phyloP scores from a whole-genome alignment of 139 green algal genomes.

The Nannochloris sp. region DNA sequence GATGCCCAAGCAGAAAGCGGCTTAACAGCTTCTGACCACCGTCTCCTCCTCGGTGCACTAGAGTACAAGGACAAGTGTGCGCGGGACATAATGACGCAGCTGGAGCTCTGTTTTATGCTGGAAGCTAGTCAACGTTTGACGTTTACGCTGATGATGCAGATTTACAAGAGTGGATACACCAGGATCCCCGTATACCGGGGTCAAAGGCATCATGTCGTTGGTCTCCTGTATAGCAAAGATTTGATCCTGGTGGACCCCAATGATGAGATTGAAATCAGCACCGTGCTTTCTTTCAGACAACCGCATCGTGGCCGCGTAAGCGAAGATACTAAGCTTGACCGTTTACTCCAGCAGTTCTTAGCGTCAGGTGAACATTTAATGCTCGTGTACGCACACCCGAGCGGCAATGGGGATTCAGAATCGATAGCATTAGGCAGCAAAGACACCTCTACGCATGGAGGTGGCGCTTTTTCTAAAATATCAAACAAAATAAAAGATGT shows the following conservation, averaged over 20 bases:
- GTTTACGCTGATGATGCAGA: conserved; percentile 33
- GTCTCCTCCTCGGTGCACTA: conserved; percentile 58
- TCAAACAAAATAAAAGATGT: no score
- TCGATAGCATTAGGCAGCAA: neutral
- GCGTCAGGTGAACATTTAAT: conserved; percentile 42
- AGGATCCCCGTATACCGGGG: conserved; percentile 58
- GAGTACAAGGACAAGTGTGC: conserved; percentile 77
- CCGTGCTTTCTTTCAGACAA: conserved; percentile 47
- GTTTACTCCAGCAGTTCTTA: conserved; percentile 38
- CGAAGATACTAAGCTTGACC: conserved; percentile 44
- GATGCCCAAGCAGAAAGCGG: conserved; percentile 56
- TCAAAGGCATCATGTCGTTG: conserved; percentile 43
- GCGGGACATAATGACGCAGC: conserved; percentile 55
- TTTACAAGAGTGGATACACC: conserved; percentile 42
- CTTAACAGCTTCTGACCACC: conserved; percentile 39
- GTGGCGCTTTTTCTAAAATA: no score
- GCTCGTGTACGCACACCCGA: conserved; percentile 18
- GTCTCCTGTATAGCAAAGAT: conserved; percentile 64
- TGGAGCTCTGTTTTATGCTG: conserved; percentile 80
- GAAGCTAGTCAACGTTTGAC: conserved; percentile 46
- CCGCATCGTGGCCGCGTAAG: conserved; percentile 14
- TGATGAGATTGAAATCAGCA: conserved; percentile 56
- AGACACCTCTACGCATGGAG: no score
- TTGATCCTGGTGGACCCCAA: conserved; percentile 66
- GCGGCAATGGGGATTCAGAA: neutral